Conservation (phyloP, 371 early-diverging fungal genomes). For the Mortierella sp. region DNA sequence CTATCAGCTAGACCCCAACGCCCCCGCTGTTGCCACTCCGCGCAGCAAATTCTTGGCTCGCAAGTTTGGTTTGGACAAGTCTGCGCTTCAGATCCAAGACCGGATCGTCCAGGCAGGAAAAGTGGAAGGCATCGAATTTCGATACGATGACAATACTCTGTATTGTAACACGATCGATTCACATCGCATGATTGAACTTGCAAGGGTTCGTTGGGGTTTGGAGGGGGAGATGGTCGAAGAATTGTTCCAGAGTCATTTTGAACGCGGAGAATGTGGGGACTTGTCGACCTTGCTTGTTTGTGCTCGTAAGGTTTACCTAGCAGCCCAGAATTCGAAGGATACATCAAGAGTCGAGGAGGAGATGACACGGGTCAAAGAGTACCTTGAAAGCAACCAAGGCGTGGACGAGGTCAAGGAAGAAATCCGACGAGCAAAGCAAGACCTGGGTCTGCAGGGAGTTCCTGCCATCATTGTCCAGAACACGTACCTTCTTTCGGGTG, state of each 20-base stretch:
- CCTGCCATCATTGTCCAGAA: conserved; percentile 72
- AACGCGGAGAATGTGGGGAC: conserved; percentile 69
- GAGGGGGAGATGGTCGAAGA: conserved; percentile 67
- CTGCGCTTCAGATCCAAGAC: conserved; percentile 52
- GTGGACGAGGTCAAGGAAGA: conserved; percentile 57
- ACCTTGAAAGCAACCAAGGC: conserved; percentile 60
- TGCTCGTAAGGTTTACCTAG: conserved; percentile 57
- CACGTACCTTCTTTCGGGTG: conserved; percentile 70
- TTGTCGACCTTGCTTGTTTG: conserved; percentile 58
- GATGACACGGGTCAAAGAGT: conserved; percentile 45
- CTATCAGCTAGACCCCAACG: conserved; percentile 39
- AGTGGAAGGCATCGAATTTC: conserved; percentile 67
- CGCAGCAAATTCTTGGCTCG: conserved; percentile 57
- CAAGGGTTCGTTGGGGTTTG: conserved; percentile 53
- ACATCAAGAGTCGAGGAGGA: not conserved
- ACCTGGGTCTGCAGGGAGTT: conserved; percentile 67
- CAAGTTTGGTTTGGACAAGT: conserved; percentile 67
- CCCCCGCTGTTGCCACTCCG: conserved; percentile 51
- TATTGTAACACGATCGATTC: conserved; percentile 67
- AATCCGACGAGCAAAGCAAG: conserved; percentile 50
- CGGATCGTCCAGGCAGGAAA: conserved; percentile 58
- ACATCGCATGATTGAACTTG: conserved; percentile 72
- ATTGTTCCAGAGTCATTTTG: conserved; percentile 73
- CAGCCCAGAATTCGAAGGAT: not conserved
- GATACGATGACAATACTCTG: conserved; percentile 63